Evolutionary conservation across 2,329 filamentous ascomycete genomes (phyloP).

Genomic region (Colletotrichum lindemuthianum): DNA sequence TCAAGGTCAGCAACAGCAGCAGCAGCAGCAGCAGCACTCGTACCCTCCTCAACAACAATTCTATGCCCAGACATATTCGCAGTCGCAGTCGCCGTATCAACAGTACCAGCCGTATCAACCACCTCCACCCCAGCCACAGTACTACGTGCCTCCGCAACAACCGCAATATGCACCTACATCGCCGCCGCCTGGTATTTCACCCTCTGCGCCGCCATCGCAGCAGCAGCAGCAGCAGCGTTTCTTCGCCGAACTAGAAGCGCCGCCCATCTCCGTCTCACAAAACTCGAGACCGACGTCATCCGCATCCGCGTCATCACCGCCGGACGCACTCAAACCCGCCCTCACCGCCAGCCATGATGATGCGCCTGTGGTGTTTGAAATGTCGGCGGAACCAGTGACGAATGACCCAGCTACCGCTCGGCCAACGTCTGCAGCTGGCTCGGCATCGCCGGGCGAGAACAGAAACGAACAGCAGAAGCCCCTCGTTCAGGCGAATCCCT

Average conservation of each 20-base stretch:
- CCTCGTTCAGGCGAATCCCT: slow-evolving; percentile 34
- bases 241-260: slow-evolving; percentile 35
- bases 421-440: neutral
- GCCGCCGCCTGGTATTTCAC: neutral
- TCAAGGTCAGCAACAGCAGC: slow-evolving; percentile 21
- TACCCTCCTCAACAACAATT: slow-evolving; percentile 32
- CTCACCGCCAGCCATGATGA: neutral
- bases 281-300: slow-evolving; percentile 18
- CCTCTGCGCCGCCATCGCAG: neutral
- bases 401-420: neutral
- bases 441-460: neutral
- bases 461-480: slow-evolving; percentile 2
- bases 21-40: slow-evolving; percentile 5
- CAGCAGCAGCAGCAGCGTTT: slow-evolving; percentile 25
- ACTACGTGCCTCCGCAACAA: slow-evolving; percentile 24
- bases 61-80: slow-evolving; percentile 12
- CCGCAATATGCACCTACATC: slow-evolving; percentile 17
- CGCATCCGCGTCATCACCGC: neutral
- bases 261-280: neutral
- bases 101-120: slow-evolving; percentile 21
- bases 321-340: neutral
- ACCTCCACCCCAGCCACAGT: slow-evolving; percentile 21
- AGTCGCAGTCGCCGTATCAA: slow-evolving; percentile 2
- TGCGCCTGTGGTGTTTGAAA: slow-evolving; percentile 11
- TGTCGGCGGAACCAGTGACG: slow-evolving; percentile 20